Evolutionary conservation across 805 yeast species (phyloP).

Genomic region (Yarrowia phangngaensis): DNA sequence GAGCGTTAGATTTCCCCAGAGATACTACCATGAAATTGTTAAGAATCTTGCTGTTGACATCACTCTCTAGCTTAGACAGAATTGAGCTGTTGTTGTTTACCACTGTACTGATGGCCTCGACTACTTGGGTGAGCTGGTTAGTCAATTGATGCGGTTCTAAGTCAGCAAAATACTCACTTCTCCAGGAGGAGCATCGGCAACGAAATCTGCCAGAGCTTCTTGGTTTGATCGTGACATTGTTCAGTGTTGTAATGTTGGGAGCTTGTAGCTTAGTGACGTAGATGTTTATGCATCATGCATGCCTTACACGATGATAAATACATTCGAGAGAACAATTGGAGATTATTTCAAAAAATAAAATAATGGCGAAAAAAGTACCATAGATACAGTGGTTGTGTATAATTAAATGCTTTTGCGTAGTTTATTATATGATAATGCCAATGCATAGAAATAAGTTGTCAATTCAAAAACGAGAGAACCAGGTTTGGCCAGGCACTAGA

Average conservation of each 20-base stretch:
- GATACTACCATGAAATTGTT: conserved; percentile 41
- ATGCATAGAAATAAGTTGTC: too few species aligned
- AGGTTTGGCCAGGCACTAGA: conserved; percentile 1
- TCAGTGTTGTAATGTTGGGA: background rate
- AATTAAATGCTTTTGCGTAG: too few species aligned
- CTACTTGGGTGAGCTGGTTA: conserved; percentile 39
- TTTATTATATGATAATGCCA: too few species aligned
- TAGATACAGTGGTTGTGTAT: too few species aligned
- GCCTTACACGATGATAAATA: too few species aligned
- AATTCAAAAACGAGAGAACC: conserved; percentile 4
- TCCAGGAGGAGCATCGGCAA: conserved; percentile 57
- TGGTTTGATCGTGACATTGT: conserved; percentile 23
- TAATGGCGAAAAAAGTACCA: too few species aligned
- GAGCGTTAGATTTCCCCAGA: conserved; percentile 36
- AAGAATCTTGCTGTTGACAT: conserved; percentile 44
- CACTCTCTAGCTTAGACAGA: conserved; percentile 37
- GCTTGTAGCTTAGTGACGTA: too few species aligned
- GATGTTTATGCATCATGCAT: too few species aligned
- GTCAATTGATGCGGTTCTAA: conserved; percentile 28
- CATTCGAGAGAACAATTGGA: too few species aligned
- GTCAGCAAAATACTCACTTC: conserved; percentile 42
- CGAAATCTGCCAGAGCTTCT: conserved; percentile 34
- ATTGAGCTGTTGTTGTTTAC: conserved; percentile 38
- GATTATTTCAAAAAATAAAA: too few species aligned
- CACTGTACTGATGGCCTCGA: conserved; percentile 36